phyloP scores from a whole-genome alignment of 805 yeast genomes.

The Ogataea pilisensis region DNA sequence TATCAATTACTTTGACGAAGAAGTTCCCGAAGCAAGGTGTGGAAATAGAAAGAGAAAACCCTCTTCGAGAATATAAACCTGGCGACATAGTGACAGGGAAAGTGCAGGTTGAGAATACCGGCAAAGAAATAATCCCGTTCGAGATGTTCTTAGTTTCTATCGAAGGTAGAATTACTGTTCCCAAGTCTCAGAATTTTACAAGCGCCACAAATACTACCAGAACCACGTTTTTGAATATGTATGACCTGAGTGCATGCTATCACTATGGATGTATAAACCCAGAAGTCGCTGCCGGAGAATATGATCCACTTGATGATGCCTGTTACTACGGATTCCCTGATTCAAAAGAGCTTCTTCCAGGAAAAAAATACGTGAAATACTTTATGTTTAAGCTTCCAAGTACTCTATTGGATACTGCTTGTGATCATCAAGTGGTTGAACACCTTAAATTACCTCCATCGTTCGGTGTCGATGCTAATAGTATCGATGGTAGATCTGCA shows the following conservation, averaged over 20 bases:
- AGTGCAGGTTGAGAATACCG: constrained; percentile 38
- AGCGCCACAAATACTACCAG: constrained; percentile 7
- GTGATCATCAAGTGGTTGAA: constrained; percentile 37
- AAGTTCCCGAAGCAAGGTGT: constrained; percentile 30
- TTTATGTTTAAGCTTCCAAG: constrained; percentile 55
- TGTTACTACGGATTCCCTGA: constrained; percentile 39
- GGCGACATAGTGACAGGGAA: constrained; percentile 66
- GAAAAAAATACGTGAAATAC: constrained; percentile 47
- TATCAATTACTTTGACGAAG: constrained; percentile 37
- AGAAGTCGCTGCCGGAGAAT: not conserved
- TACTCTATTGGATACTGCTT: constrained; percentile 48
- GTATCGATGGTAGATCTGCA: constrained; percentile 21
- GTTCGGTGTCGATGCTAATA: constrained; percentile 33
- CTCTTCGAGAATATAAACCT: constrained; percentile 52
- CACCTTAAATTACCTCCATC: constrained; percentile 39
- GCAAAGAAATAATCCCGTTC: constrained; percentile 43
- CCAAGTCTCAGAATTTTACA: constrained; percentile 5
- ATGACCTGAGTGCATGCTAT: constrained; percentile 50
- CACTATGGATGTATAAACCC: constrained; percentile 33
- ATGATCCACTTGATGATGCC: constrained; percentile 27
- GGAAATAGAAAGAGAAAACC: constrained; percentile 25
- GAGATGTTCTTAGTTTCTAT: constrained; percentile 58
- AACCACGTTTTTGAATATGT: constrained; percentile 42
- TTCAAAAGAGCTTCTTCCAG: constrained; percentile 43
- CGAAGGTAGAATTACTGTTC: constrained; percentile 43